Conservation (phyloP, 805 yeast species). For the Starmerella vitae region DNA sequence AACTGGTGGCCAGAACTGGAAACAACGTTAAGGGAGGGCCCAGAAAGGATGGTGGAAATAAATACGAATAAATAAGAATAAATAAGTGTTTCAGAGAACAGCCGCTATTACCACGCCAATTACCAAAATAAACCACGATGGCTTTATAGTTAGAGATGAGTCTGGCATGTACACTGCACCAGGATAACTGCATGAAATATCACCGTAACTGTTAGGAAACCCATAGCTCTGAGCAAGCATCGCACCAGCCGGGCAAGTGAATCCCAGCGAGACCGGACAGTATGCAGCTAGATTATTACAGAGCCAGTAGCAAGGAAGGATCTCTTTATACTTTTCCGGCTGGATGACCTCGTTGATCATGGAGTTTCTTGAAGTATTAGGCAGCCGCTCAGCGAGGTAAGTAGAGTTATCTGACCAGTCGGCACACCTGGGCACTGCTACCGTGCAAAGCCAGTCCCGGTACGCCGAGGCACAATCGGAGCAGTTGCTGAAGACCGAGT, state of each 20-base stretch:
- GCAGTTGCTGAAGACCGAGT: conserved; percentile 64
- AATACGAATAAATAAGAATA: neutral
- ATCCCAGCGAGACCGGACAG: conserved; percentile 69
- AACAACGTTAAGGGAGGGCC: conserved; percentile 31
- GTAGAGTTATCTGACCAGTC: conserved; percentile 26
- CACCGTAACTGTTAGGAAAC: conserved; percentile 22
- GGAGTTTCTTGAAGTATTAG: conserved; percentile 44
- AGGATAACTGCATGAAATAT: conserved; percentile 28
- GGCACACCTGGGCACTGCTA: conserved; percentile 76
- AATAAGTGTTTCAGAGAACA: too few species aligned
- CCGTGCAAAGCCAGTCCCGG: conserved; percentile 79
- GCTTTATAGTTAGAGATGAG: conserved; percentile 3
- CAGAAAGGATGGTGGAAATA: conserved; percentile 4
- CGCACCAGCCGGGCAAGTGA: conserved; percentile 48
- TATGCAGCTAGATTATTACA: conserved; percentile 68
- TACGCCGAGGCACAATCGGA: conserved; percentile 58
- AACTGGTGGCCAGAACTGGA: conserved; percentile 41
- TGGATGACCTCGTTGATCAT: conserved; percentile 42
- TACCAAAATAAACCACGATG: conserved; percentile 7
- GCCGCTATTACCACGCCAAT: neutral
- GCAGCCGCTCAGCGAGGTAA: conserved; percentile 34
- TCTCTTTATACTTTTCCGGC: conserved; percentile 58
- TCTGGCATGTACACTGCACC: conserved; percentile 26
- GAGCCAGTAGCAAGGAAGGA: conserved; percentile 72
- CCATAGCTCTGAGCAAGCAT: conserved; percentile 24